Base-by-base conservation (phyloP, 345 rosid species). In the Lagerstroemia speciosa region DNA sequence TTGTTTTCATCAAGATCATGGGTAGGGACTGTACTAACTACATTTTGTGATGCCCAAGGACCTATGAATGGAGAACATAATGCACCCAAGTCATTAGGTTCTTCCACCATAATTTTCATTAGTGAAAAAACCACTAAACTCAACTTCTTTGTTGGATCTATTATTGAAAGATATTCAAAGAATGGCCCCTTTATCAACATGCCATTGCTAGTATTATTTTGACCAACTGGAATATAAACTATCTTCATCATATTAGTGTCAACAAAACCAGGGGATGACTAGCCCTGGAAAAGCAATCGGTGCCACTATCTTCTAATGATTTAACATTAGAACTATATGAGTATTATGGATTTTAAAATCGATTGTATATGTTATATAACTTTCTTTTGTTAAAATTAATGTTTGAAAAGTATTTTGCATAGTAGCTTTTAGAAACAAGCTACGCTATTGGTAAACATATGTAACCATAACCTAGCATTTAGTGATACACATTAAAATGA, bases 221-320 rank as follows among this genome's bases (percentile, higher is more conserved):
- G 90, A 65, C 78, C 58, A 33, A 89, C 82, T 19, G 96, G 89
- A 1, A 86, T 91, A 78, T 83, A 89, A 4, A 89, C 83, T 19
- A 85, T 69, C 69, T 80, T 87, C 78, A 93, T 91, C 53, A 81
- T 82, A 89, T 94, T 95, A 66, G 84, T 83, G 67, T 94, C 99
- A 40, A 85, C 77, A n/a, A 97, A 97, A 70, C 91, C 99, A 0
- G 90, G 89, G 99, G 99, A 78, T 91, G 99, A 77, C 89, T 94
- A 78, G 81, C 99, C 55, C 99, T 95, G 24, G 87, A 89, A 73
- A 94, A 94, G 20, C 82, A 85, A 79, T 82, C 80, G 8, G 90
- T 71, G 38, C 90, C 89, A 75, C 78, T 77, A 69, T 91, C 97
- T 65, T 88, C 97, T 65, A 79, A 75, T 62, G 82, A 82, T 74